Evolutionary conservation across 331 rosid genomes (phyloP), one percentile per base, ranked within the genome.

Genomic region (Saraca asoca): DNA sequence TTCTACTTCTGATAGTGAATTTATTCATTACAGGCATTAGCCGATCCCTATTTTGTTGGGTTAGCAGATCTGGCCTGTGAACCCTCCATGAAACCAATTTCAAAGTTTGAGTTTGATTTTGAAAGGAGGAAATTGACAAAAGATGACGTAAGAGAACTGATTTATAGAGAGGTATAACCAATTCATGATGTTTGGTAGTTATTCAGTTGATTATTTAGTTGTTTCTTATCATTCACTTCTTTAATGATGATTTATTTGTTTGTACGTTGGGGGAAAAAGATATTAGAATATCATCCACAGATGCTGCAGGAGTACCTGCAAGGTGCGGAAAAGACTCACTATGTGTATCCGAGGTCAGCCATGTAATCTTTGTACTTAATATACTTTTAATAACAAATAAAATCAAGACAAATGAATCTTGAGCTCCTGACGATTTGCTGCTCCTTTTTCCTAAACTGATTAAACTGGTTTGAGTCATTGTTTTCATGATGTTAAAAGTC

Each of bases 271-370:
- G 42, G 57, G 14, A 24, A 70, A 62, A 79, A 86, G 92, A 86
- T 86, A 64, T 75, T 86, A 51, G 92, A 86, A 79, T 86, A 86
- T 79, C 89, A 86, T 75, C 92, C 92, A 16, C 83, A 81, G 71
- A 86, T 86, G 89, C 75, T 86, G 56, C 76, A 68, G 34, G 92
- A 83, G 71, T 77, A 86, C 74, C 77, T 81, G 31, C 67, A 77
- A 51, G 89, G 89, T 57, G 73, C 75, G 15, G 87, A 80, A 19
- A 71, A 77, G 62, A 57, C 70, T 72, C 70, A 74, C 70, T 86
- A 83, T 78, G 64, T 86, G 83, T 86, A 86, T 83, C 89, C 92
- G 51, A 86, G 92, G 92, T 86, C 57, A 67, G 81, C 33, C 34
- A 61, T 34, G 6, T 6, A 43, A 6, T 20, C 10, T 18, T 16